These are phyloP conservation scores for Mycena sp. DNA, from an alignment of 1,284 basidiomycete species.

Conservation along the genomic window DNA sequence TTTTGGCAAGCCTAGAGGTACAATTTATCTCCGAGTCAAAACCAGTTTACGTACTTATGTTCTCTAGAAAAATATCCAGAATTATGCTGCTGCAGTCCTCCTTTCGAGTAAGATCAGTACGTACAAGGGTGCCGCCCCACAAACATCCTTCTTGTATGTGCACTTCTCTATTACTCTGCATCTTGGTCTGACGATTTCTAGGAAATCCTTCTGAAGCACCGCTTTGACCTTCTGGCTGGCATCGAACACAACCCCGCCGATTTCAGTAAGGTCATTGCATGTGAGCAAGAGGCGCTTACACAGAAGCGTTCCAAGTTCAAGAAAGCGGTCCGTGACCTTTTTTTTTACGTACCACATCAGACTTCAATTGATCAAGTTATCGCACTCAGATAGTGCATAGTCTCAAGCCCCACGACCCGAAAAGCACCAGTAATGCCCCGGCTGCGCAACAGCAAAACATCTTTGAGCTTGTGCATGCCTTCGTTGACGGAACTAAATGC, in stretches of 20 bases:
- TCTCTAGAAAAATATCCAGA: background rate
- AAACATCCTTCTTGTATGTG: background rate
- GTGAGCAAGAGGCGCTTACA: background rate
- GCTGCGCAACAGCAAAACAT: background rate
- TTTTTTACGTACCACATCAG: no score
- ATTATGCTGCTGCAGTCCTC: background rate
- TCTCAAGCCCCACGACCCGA: no score
- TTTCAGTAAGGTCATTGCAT: background rate
- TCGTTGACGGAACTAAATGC: background rate
- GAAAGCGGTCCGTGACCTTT: background rate
- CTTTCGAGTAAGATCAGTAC: background rate
- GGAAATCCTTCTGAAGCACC: background rate
- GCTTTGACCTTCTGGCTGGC: background rate
- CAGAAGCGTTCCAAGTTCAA: background rate
- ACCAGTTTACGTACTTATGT: background rate
- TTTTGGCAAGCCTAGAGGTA: background rate
- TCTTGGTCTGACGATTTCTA: no score
- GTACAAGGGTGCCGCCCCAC: background rate
- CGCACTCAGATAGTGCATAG: no score
- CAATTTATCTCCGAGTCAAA: background rate
- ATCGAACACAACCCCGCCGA: slow-evolving; percentile 1
- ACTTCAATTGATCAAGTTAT: no score
- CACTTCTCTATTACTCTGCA: no score
- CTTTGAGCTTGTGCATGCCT: background rate
- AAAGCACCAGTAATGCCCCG: no score